Conservation (phyloP, 2,329 filamentous ascomycete species). For the Sporothrix pseudoabietina region DNA sequence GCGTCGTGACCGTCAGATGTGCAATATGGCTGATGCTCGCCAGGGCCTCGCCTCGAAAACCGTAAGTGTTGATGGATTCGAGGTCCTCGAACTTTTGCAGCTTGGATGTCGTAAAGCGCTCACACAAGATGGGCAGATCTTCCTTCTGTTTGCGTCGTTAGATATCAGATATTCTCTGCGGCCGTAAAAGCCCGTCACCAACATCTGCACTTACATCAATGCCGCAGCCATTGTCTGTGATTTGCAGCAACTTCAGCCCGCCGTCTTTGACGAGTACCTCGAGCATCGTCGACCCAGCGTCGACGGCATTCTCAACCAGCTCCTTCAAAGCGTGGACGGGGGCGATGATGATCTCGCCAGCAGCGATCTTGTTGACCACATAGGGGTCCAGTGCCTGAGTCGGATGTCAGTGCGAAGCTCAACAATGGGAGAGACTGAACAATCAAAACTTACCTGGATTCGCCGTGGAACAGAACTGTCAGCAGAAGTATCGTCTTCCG, state of each 20-base stretch:
- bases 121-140: conserved; percentile 87
- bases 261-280: conserved; percentile 94
- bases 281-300: conserved; percentile 89
- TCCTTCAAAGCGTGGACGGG: conserved; percentile 96
- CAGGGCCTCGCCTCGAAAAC: conserved; percentile 94
- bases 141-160: conserved; percentile 64
- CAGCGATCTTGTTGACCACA: conserved; percentile 98
- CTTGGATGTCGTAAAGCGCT: conserved; percentile 96
- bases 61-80: conserved; percentile 86
- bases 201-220: conserved; percentile 69
- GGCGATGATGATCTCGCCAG: conserved; percentile 96
- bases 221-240: conserved; percentile 94
- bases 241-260: conserved; percentile 90
- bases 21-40: conserved; percentile 99
- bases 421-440: neutral
- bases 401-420: conserved; percentile 3
- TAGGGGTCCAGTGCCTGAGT: conserved; percentile 78
- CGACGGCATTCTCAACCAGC: conserved; percentile 93
- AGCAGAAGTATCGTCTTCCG: conserved; percentile 4
- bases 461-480: conserved; percentile 39
- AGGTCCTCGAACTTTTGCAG: conserved; percentile 92
- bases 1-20: conserved; percentile 91
- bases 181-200: neutral
- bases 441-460: conserved; percentile 49
- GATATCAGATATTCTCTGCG: neutral